Percentiles rank a stretch among this genome's conserved stretches.
Evolutionary conservation across 306 rosid genomes (phyloP).

Genomic region (Cucumis hystrix): DNA sequence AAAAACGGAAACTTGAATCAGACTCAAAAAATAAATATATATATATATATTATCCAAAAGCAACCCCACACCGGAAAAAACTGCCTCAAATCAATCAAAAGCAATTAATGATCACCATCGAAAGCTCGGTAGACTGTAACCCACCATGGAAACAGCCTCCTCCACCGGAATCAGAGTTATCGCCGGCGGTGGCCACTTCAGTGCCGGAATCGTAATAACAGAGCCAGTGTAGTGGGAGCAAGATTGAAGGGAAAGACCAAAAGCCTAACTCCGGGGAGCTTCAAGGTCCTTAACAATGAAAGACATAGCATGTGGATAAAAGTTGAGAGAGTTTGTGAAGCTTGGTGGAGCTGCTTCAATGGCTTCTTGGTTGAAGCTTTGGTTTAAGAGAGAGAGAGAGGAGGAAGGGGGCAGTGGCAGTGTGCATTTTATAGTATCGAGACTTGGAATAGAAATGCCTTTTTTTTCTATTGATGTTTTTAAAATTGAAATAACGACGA

Average conservation of each 20-base stretch:
- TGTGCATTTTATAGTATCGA: background rate
- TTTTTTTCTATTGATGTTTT: background rate
- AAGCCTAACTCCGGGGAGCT: background rate
- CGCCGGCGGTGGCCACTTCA: background rate
- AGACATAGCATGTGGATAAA: background rate
- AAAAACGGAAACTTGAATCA: conserved; percentile 38
- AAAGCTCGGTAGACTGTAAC: background rate
- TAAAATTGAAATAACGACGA: background rate
- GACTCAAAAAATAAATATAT: conserved; percentile 22
- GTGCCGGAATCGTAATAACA: background rate
- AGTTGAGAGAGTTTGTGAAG: background rate
- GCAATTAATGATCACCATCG: conserved; percentile 1
- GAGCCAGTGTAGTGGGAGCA: background rate
- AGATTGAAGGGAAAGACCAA: background rate
- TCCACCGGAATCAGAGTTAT: background rate
- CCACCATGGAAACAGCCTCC: background rate
- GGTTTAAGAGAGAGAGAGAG: background rate
- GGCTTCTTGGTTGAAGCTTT: background rate
- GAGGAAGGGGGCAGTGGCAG: background rate
- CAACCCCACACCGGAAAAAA: conserved; percentile 3
- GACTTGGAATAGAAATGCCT: background rate
- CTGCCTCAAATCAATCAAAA: conserved; percentile 6
- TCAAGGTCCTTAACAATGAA: background rate
- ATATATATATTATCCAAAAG: background rate
- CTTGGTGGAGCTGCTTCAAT: background rate